phyloP scores from a whole-genome alignment of 257 asterid genomes.

The Jaltomata sinuosa region DNA sequence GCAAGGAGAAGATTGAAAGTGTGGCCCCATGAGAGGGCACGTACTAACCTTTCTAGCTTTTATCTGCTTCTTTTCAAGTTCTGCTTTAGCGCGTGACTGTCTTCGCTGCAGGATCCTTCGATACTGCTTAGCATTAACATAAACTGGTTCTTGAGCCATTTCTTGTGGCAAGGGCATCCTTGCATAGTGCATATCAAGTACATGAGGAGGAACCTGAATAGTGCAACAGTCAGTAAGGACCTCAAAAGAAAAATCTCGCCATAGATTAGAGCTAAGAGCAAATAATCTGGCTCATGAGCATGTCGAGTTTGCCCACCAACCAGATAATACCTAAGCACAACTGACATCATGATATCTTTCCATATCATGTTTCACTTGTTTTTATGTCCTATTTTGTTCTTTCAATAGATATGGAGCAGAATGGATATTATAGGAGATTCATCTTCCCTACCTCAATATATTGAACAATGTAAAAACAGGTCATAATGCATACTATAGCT shows the following conservation, averaged over 20 bases:
- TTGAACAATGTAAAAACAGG: neutral
- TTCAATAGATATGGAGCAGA: neutral
- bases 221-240: neutral
- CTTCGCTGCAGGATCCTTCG: conserved; percentile 75
- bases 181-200: conserved; percentile 48
- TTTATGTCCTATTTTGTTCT: neutral
- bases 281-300: neutral
- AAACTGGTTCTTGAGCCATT: conserved; percentile 84
- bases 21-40: neutral
- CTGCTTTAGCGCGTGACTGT: conserved; percentile 90
- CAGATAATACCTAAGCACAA: neutral
- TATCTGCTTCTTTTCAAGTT: conserved; percentile 69
- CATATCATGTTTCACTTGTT: neutral
- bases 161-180: conserved; percentile 89
- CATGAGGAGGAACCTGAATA: conserved; percentile 52
- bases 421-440: neutral
- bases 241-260: neutral
- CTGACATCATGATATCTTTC: neutral
- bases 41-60: conserved; percentile 64
- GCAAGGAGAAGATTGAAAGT: neutral
- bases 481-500: neutral
- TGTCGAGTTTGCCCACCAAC: neutral
- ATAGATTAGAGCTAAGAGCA: neutral
- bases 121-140: conserved; percentile 90
- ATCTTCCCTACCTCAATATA: neutral